A percentile compares a stretch with the other conserved stretches of the same genome.
Conservation (phyloP, 306 rosid species). For the Cucumis sativus region Cucumber_9930_V3 NC_026659.2:23635501-23636000, state of each 20-base stretch:
- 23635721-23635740: not conserved
- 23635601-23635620: not conserved
- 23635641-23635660: constrained; percentile 1
- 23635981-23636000: no score
- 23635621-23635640: not conserved
- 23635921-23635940: no score
- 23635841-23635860: no score
- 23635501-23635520: not conserved
- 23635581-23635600: not conserved
- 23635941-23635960: no score
- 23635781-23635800: no score
- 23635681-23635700: not conserved
- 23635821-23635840: no score
- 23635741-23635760: not conserved
- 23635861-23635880: no score
- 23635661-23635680: constrained; percentile 6
- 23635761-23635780: not conserved
- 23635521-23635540: not conserved
- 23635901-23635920: no score
- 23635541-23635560: not conserved
- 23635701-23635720: not conserved
- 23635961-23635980: no score
- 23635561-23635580: not conserved
- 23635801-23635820: no score
- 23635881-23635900: no score